Conservation (phyloP, 2,329 filamentous ascomycete genomes). For the Pseudogymnoascus sp. region DNA sequence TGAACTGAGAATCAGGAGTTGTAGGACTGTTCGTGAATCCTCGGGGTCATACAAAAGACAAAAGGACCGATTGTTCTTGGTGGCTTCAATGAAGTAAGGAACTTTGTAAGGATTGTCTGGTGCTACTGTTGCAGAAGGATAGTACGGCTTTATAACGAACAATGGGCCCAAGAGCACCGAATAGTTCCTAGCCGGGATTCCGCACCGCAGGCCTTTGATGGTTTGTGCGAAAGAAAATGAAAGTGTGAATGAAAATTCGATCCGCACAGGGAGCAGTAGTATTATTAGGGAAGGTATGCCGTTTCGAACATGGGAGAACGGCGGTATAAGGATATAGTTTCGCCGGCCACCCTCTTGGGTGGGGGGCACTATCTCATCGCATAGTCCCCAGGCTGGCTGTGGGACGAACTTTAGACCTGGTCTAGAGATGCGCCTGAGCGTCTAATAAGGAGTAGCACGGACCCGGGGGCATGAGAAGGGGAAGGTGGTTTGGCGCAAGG, state of each 20-base stretch:
- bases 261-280: not conserved
- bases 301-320: conserved; percentile 5
- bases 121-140: not conserved
- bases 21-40: conserved; percentile 1
- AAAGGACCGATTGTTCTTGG: conserved; percentile 5
- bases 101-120: not conserved
- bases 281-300: not conserved
- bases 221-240: not conserved
- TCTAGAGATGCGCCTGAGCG: not conserved
- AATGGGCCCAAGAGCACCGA: not conserved
- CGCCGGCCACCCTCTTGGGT: not conserved
- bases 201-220: not conserved
- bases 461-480: not conserved
- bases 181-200: not conserved
- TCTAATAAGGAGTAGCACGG: not conserved
- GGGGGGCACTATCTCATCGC: not conserved
- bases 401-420: not conserved
- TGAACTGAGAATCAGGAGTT: not conserved
- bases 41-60: not conserved
- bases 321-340: conserved; percentile 9
- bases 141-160: not conserved
- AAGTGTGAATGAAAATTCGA: not conserved
- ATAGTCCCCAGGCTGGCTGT: not conserved
- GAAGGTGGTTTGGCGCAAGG: not conserved
- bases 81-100: not conserved